phyloP scores from a whole-genome alignment of 805 yeast genomes.

The Starmerella khaoyaiensis region DNA sequence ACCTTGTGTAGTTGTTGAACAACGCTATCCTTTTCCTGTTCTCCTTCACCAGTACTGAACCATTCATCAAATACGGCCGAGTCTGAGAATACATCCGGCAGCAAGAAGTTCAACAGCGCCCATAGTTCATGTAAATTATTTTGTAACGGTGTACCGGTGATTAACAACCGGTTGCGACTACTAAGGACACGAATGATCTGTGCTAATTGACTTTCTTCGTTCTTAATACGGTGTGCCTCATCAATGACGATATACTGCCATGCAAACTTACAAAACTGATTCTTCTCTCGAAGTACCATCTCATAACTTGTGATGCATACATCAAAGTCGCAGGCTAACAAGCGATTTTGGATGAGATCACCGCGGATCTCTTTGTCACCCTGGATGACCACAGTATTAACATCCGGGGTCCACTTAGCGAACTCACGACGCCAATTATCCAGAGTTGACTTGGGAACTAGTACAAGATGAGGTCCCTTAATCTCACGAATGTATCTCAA shows the following conservation, averaged over 20 bases:
- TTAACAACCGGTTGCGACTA: slow-evolving; percentile 69
- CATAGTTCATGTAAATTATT: slow-evolving; percentile 91
- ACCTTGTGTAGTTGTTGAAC: slow-evolving; percentile 83
- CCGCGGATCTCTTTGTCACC: slow-evolving; percentile 78
- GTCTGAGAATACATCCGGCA: slow-evolving; percentile 93
- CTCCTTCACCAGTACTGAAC: slow-evolving; percentile 39
- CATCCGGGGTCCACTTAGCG: slow-evolving; percentile 92
- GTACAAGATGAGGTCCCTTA: slow-evolving; percentile 81
- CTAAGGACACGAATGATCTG: slow-evolving; percentile 84
- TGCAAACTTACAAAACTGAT: slow-evolving; percentile 61
- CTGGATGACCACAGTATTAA: slow-evolving; percentile 68
- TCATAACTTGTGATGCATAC: slow-evolving; percentile 86
- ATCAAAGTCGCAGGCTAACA: slow-evolving; percentile 70
- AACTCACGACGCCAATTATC: slow-evolving; percentile 97
- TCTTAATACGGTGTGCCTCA: slow-evolving; percentile 94
- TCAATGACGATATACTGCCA: slow-evolving; percentile 94
- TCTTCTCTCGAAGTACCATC: slow-evolving; percentile 81
- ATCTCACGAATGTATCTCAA: slow-evolving; percentile 63
- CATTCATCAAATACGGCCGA: slow-evolving; percentile 81
- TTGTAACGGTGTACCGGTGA: slow-evolving; percentile 94
- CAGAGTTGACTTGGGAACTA: slow-evolving; percentile 89
- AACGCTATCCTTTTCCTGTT: slow-evolving; percentile 57
- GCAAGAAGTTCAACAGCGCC: slow-evolving; percentile 79
- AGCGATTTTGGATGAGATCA: slow-evolving; percentile 41
- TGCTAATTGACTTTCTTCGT: slow-evolving; percentile 82